These are phyloP conservation scores for Coemansia sp. DNA, from an alignment of 192 early-diverging fungal species.

Conservation along the genomic window DNA sequence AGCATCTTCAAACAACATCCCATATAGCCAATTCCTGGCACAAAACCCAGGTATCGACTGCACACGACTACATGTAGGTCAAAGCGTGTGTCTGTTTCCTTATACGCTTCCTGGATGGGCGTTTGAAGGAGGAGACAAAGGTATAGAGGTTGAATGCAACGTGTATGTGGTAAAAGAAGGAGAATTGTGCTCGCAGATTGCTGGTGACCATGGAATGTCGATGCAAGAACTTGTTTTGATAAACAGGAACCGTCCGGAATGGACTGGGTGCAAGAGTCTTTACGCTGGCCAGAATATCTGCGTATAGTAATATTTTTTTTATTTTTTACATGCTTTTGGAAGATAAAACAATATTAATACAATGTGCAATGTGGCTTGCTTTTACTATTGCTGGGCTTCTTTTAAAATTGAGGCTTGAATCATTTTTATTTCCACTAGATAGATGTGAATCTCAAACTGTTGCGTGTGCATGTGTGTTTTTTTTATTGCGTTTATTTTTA, in stretches of 20 bases:
- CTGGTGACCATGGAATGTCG: slow-evolving; percentile 13
- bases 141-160: slow-evolving; percentile 11
- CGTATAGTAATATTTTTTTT: slow-evolving; percentile 3
- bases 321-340: background rate
- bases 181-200: slow-evolving; percentile 43
- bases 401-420: no score
- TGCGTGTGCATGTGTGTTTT: no score
- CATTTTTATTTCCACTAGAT: no score
- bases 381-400: no score
- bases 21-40: slow-evolving; percentile 34
- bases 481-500: no score
- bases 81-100: slow-evolving; percentile 47
- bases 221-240: slow-evolving; percentile 17
- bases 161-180: slow-evolving; percentile 37
- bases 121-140: slow-evolving; percentile 2
- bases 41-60: slow-evolving; percentile 51
- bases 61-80: slow-evolving; percentile 21
- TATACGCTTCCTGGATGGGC: slow-evolving; percentile 2
- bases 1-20: slow-evolving; percentile 30
- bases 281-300: slow-evolving; percentile 34
- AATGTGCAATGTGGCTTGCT: no score
- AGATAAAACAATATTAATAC: no score
- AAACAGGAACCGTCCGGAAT: slow-evolving; percentile 14
- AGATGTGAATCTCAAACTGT: no score
- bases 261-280: slow-evolving; percentile 34